Conservation (phyloP, 2,329 filamentous ascomycete species). For the Stemphylium vesicarium region DNA sequence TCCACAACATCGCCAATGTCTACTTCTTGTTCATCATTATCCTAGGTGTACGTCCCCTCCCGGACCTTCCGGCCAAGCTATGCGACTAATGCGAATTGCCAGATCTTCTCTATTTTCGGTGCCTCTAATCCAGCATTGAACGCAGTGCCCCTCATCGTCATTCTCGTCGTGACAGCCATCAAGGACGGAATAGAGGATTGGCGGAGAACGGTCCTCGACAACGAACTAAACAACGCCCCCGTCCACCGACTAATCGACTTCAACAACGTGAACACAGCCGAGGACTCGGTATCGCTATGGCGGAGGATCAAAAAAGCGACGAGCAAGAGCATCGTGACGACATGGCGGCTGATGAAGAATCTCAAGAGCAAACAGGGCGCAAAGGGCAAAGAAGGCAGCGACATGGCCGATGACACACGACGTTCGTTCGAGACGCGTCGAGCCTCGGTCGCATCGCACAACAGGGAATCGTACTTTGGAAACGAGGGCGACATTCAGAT, state of each 20-base stretch:
- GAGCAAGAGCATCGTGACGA: constrained; percentile 66
- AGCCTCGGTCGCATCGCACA: constrained; percentile 62
- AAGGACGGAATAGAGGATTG: constrained; percentile 98
- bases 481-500: constrained; percentile 78
- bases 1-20: constrained; percentile 97
- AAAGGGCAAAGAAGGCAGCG: constrained; percentile 54
- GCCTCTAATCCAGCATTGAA: constrained; percentile 88
- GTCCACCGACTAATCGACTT: constrained; percentile 88
- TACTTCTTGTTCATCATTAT: constrained; percentile 98
- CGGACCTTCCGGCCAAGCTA: constrained; percentile 9
- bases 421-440: constrained; percentile 71
- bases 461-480: constrained; percentile 60
- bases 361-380: constrained; percentile 44
- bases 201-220: constrained; percentile 87
- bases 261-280: constrained; percentile 90
- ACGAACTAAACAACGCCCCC: constrained; percentile 92
- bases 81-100: constrained; percentile 31
- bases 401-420: constrained; percentile 63
- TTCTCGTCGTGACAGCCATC: constrained; percentile 83
- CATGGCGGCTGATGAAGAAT: constrained; percentile 56
- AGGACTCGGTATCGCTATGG: constrained; percentile 86
- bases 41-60: constrained; percentile 73
- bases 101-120: constrained; percentile 98
- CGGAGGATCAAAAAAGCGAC: constrained; percentile 88
- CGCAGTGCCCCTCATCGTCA: constrained; percentile 90